A percentile compares a stretch with the other conserved stretches of the same genome.
Conservation (phyloP, 305 asterid species). For the Fraxinus paxiana region DNA sequence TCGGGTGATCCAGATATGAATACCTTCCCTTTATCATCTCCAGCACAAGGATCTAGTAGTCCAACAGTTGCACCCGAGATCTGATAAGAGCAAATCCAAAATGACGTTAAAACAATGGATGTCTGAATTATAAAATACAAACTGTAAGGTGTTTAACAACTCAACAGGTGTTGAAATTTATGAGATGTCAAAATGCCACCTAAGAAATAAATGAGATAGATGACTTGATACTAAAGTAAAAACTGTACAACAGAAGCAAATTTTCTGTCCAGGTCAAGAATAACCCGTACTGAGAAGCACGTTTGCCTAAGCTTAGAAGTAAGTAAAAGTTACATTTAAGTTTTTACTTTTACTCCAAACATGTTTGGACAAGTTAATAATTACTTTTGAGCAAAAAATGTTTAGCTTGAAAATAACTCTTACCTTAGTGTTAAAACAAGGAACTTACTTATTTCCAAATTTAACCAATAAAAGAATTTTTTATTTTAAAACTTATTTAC, state of each 20-base stretch:
- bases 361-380: neutral
- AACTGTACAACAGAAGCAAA: neutral
- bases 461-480: neutral
- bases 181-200: neutral
- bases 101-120: neutral
- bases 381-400: neutral
- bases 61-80: conserved; percentile 48
- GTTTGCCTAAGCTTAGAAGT: neutral
- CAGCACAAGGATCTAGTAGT: conserved; percentile 37
- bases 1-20: conserved; percentile 43
- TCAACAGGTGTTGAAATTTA: neutral
- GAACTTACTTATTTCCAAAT: neutral
- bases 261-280: neutral
- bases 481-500: neutral
- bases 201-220: neutral
- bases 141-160: neutral
- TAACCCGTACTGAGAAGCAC: neutral
- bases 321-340: neutral
- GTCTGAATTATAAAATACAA: neutral
- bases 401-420: neutral
- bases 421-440: neutral
- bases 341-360: neutral
- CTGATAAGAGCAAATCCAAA: conserved; percentile 25
- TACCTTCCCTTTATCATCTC: conserved; percentile 48
- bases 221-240: neutral